Evolutionary conservation across 2,329 filamentous ascomycete species (phyloP).

Genomic region (Lasiodiplodia sp.): DNA sequence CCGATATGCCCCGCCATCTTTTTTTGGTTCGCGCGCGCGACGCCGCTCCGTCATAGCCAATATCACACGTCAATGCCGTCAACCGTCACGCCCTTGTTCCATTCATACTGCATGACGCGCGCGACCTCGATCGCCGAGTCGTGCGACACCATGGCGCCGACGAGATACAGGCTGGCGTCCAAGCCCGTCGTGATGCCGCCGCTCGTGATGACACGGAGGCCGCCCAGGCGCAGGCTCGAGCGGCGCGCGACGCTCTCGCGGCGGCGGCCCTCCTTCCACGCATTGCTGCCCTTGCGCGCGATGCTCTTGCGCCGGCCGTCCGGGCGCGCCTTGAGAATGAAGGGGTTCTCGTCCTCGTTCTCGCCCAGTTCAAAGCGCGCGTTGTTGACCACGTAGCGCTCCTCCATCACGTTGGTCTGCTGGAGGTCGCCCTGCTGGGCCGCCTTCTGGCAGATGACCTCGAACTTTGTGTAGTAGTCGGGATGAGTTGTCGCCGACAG

Average conservation of each 20-base stretch:
- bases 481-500: constrained; percentile 84
- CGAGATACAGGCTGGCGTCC: constrained; percentile 84
- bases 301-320: constrained; percentile 52
- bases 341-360: constrained; percentile 82
- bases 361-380: constrained; percentile 82
- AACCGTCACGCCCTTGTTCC: constrained; percentile 85
- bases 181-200: constrained; percentile 81
- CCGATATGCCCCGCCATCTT: constrained; percentile 14
- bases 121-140: constrained; percentile 79
- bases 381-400: constrained; percentile 90
- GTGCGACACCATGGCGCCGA: constrained; percentile 81
- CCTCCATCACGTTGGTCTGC: constrained; percentile 83
- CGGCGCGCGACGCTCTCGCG: constrained; percentile 83
- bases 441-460: constrained; percentile 80
- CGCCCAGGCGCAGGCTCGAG: constrained; percentile 74
- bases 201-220: constrained; percentile 77
- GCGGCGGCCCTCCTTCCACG: constrained; percentile 75
- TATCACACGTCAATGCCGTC: constrained; percentile 81
- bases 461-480: constrained; percentile 79
- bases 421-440: constrained; percentile 74
- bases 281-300: constrained; percentile 80
- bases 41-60: neutral
- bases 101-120: constrained; percentile 79
- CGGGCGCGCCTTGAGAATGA: constrained; percentile 78
- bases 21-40: constrained; percentile 17